Base-by-base conservation (phyloP, 805 yeast species). In the Ogataea sp. region DNA sequence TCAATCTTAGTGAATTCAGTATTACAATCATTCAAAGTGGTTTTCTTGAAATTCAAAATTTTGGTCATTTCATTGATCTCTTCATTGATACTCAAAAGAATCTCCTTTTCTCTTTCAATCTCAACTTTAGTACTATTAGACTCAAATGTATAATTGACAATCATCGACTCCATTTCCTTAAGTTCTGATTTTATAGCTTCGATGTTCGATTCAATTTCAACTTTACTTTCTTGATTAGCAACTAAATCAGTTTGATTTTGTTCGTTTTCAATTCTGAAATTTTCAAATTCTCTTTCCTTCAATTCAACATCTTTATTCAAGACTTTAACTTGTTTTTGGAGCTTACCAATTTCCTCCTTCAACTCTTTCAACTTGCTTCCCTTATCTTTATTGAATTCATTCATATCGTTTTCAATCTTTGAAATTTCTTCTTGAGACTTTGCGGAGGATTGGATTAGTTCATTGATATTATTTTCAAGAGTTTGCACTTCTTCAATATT, bases 321-420 rank as follows among this genome's bases (percentile, higher is more conserved):
- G 2, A 50, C 37, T 2, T 48, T 52, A 0, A 72, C 51, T 34
- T 69, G 59, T 6, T 52, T 45, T 0, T 64, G 51, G 4, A 82
- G 56, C 7, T 51, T 46, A 10, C 54, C 51, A 20, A 82, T 67
- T 43, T 83, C 87, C 5, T 51, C 44, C 46, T 75, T 71, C 32
- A 83, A 62, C 50, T 83, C 76, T 36, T 75, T 75, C 43, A 94
- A 66, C 56, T 90, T 94, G 1, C 81, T 73, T 1, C 89, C 86
- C 49, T 88, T 89, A 56, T 94, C 83, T 33, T 64, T 65, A 43
- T 73, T 76, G 55, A 88, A 90, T 50, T 93, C 97, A 38, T 71
- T 67, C 65, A 88, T 84, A 56, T 93, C 97, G 15, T 65, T 71
- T 52, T 83, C 84, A 39, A 84, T 78, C 7, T 55, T 54, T 3